Base-by-base conservation (phyloP, 441 rosid genomes). In the Lepidium campestre region DNA sequence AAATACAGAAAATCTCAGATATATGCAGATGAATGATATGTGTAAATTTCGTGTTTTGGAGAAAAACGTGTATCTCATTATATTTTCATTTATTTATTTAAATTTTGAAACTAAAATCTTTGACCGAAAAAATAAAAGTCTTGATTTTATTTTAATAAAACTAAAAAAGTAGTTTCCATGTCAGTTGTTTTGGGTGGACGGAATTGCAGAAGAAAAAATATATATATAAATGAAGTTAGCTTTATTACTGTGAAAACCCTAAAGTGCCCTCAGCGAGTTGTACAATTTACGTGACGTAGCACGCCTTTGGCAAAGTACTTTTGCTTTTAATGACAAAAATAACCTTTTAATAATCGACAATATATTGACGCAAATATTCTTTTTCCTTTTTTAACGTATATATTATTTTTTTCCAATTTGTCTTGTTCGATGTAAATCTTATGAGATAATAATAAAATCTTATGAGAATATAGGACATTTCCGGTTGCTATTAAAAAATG, bases 171-270 rank as follows among this genome's bases (percentile, higher is more conserved):
- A 46, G 45, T 71, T 70, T 55, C 70, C 27, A 45, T 71, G 70
- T 71, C 58, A 71, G 70, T 45, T 63, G 64, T 62, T 63, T 56
- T 71, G 70, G 64, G 75, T 71, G 75, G 75, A 71, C 68, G 59
- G 70, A 47, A 71, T 71, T 63, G 65, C 37, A 55, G 53, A 70
- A 54, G 63, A 29, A 6, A 29, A 29, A 29, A 29, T 29, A 29
- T 27, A 29, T 52, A 41, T 53, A 46, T 57, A n/a, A n/a, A 48
- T 42, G 59, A 67, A 18, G 39, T 55, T 57, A 45, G 57, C 70
- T 71, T 71, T 62, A 62, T n/a, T 10, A 4, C 20, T 22, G 0
- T 4, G 29, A 27, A 62, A 54, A 0, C 39, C 47, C 75, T 4
- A 29, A 8, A 71, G 2, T 0, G 7, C 58, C 75, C 75, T 62